Base-by-base conservation (phyloP, 176 grass and related monocot genomes). In the Thinopyrum elongatum region DNA sequence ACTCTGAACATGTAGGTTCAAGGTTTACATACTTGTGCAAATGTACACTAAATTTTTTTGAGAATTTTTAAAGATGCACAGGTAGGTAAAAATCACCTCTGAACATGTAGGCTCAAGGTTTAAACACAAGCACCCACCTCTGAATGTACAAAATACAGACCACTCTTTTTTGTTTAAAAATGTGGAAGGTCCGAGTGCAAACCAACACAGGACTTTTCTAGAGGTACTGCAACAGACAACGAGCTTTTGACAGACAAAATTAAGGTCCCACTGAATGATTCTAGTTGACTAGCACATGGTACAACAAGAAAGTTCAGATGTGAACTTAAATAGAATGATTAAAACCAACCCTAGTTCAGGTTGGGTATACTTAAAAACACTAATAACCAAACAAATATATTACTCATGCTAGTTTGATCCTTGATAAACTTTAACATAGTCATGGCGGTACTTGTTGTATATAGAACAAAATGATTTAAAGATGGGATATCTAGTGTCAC, bases 291-390 rank as follows among this genome's bases (percentile, higher is more conserved):
- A 65, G 44, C 70, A 66, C 41, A 65, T 75, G 61, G 4, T 55
- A 76, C 16, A 63, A 74, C 15, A 87, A 78, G 3, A 8, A 66
- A 66, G 28, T 38, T 77, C 61, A 25, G 14, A 78, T 53, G 27
- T 49, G 70, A 84, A 61, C 58, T 33, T 76, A 35, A 79, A 62
- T 63, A 79, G 36, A 13, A 74, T 8, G 49, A 55, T 68, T 86
- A 71, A 80, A 62, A 51, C 76, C 8, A 65, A 86, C 57, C 12
- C 47, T 33, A 71, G 21, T 70, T 61, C 25, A 84, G 10, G 6
- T 44, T 47, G 36, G 53, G 8, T 9, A 74, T 74, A 23, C 81
- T 61, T 74, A 15, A 46, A 80, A 65, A 64, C 10, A 83, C 61
- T 36, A 57, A 34, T 34, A 36, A 19, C 10, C 10, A 29, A 69